These are phyloP conservation scores for Carex myosuroides DNA, from an alignment of 176 grass and related monocot genomes.

Conservation along the genomic window DNA sequence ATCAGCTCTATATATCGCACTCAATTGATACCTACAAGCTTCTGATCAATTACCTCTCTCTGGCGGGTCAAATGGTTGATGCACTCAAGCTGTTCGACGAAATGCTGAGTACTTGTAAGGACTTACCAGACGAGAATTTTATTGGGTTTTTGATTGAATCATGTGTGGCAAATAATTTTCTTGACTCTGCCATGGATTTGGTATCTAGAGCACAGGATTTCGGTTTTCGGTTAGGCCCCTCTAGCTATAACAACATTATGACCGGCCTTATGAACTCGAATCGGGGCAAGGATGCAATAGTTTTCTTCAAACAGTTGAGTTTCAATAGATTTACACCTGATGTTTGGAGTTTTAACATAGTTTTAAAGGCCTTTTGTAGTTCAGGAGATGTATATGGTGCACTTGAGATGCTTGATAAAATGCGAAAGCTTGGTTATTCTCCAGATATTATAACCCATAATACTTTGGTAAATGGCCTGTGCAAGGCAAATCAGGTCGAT, in stretches of 20 bases:
- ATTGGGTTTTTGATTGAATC: constrained; percentile 51
- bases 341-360: constrained; percentile 72
- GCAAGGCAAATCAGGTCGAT: constrained; percentile 44
- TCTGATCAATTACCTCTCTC: constrained; percentile 33
- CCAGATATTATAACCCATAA: constrained; percentile 73
- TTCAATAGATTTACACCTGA: constrained; percentile 38
- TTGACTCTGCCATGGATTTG: constrained; percentile 37
- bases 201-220: constrained; percentile 27
- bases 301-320: constrained; percentile 47
- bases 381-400: constrained; percentile 55
- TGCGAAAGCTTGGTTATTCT: constrained; percentile 58
- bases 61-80: constrained; percentile 35
- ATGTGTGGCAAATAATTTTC: constrained; percentile 27
- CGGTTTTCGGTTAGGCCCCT: constrained; percentile 34
- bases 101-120: constrained; percentile 42
- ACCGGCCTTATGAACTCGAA: constrained; percentile 32
- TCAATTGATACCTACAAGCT: constrained; percentile 33
- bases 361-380: constrained; percentile 60
- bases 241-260: constrained; percentile 71
- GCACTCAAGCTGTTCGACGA: constrained; percentile 73
- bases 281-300: constrained; percentile 31
- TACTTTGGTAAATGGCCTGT: constrained; percentile 75
- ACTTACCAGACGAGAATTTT: constrained; percentile 38
- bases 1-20: constrained; percentile 29
- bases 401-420: constrained; percentile 46